Conservation (phyloP, 441 rosid species). For the Rhodomyrtus psidioides region DNA sequence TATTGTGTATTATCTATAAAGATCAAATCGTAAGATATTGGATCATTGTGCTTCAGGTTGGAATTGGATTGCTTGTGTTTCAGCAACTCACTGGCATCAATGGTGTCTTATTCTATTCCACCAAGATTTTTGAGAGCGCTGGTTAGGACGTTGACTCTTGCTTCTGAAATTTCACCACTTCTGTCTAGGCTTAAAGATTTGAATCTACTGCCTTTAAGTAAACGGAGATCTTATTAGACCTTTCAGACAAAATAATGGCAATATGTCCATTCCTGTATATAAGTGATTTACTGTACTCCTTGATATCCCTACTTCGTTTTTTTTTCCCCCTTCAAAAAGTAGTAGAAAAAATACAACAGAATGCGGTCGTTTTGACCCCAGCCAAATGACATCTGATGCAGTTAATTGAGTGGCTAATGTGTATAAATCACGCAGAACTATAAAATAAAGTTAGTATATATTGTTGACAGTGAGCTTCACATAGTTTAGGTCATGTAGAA, state of each 20-base stretch:
- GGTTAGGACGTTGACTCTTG: slow-evolving; percentile 29
- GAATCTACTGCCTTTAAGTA: background rate
- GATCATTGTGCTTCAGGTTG: slow-evolving; percentile 38
- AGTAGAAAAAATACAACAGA: background rate
- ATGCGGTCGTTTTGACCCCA: background rate
- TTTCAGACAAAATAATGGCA: background rate
- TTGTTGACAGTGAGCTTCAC: background rate
- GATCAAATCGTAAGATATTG: background rate
- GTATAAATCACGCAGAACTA: background rate
- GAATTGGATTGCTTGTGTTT: slow-evolving; percentile 70
- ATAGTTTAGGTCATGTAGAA: background rate
- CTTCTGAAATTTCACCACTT: background rate
- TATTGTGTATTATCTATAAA: background rate
- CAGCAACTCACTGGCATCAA: slow-evolving; percentile 83
- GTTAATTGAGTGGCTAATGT: background rate
- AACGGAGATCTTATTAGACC: background rate
- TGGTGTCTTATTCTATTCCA: slow-evolving; percentile 82
- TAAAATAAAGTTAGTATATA: background rate
- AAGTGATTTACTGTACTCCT: background rate
- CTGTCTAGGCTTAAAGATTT: background rate
- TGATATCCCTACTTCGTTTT: background rate
- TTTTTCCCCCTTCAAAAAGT: background rate
- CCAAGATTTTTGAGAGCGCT: slow-evolving; percentile 61
- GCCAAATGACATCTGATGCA: background rate
- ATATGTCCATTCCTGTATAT: background rate